Base-by-base conservation (phyloP, 495 filamentous ascomycete species). In the Apodospora peruviana region DNA sequence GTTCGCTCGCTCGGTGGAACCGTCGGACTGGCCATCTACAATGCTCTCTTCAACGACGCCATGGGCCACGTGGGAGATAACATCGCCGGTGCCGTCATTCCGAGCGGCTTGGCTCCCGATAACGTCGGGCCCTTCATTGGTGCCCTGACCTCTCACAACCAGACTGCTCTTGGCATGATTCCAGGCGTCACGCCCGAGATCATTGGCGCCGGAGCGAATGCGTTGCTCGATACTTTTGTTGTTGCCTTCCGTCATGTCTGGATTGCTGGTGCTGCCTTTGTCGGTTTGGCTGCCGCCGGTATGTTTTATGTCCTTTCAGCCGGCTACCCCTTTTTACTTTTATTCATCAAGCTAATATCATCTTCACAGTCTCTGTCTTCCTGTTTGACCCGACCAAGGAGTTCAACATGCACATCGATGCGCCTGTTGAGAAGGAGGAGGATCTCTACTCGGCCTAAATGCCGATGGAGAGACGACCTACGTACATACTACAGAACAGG, bases 1-100 rank as follows among this genome's bases (percentile, higher is more conserved):
- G 41, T 65, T 8, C 42, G 67, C 2, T 65, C 60, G 23, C 48
- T 68, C 21, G 63, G 67, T 5, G 62, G 59, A 2, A 57, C 57
- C 12, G 50, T 70, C 20, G 63, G 67, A 10, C 40, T 69, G 10
- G 66, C 64, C 41, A 63, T 69, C 23, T 60, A 61, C 60, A 58
- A 59, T 21, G 56, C 61, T 4, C 36, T 60, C 3, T 56, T 64
- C 34, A 47, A 43, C 23, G 38, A 39, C 8, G 47, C 27, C 0
- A 47, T 59, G 34, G 43, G 41, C 19, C 34, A 54, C 11, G 14
- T 67, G 14, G 48, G 44, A 0, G 36, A 46, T 2, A 61, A 58
- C 17, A 43, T 67, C 22, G 62, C 48, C n/a, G 5, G 22, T 0
- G 62, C 54, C 1, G 62, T 52, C 12, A 21, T 61, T 14, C 36